These are phyloP conservation scores for Colletotrichum australisinense DNA, from an alignment of 2,329 filamentous ascomycete genomes.

Conservation along the genomic window DNA sequence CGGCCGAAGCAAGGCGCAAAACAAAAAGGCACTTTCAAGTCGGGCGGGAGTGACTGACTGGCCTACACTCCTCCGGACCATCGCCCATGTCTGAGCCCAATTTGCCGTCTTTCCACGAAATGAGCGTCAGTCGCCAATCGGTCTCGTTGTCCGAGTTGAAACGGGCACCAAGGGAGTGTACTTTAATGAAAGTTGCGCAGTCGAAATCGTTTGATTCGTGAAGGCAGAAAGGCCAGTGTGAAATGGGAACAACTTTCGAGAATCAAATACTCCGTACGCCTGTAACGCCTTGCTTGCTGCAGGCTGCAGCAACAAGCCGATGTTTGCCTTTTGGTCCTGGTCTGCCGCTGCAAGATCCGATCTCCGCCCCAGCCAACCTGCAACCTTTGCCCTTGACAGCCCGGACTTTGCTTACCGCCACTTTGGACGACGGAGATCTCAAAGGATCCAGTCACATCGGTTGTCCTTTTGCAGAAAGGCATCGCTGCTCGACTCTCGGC, in stretches of 20 bases:
- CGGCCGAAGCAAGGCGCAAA: conserved; percentile 9
- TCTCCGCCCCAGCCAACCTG: conserved; percentile 24
- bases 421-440: conserved; percentile 16
- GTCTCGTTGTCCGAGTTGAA: background rate
- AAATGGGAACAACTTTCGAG: background rate
- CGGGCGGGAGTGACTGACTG: background rate
- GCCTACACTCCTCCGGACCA: background rate
- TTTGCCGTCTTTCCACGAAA: background rate
- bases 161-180: no score
- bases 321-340: conserved; percentile 1
- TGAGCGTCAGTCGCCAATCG: background rate
- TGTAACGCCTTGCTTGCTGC: background rate
- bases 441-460: conserved; percentile 6
- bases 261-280: background rate
- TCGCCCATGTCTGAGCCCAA: conserved; percentile 1
- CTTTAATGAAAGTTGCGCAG: background rate
- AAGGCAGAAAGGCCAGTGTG: no score
- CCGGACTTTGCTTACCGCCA: conserved; percentile 31
- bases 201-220: background rate
- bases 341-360: conserved; percentile 29
- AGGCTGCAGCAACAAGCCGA: conserved; percentile 9
- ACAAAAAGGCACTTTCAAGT: background rate
- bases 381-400: conserved; percentile 14
- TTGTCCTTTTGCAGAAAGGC: background rate
- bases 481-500: conserved; percentile 10